Evolutionary conservation across 148 eudicot species (phyloP).

Genomic region (Camellia lanceoleosa): DNA sequence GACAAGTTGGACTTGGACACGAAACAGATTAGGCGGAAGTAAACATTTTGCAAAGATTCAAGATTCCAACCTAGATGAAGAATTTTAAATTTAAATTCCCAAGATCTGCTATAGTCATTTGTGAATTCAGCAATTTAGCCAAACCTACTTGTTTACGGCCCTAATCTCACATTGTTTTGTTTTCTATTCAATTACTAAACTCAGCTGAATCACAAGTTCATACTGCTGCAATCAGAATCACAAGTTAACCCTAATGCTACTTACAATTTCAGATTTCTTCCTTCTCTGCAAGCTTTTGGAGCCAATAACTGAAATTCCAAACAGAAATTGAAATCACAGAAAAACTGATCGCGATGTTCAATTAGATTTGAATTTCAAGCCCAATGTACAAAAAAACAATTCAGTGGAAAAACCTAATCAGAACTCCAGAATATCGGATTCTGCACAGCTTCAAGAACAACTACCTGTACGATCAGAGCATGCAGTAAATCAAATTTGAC

Average conservation of each 20-base stretch:
- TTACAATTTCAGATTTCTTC: neutral
- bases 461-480: neutral
- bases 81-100: neutral
- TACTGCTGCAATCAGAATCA: neutral
- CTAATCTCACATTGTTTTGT: neutral
- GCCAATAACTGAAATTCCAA: neutral
- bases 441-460: neutral
- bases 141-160: neutral
- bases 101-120: too few species aligned
- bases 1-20: neutral
- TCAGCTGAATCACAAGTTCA: neutral
- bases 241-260: neutral
- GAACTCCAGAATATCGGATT: neutral
- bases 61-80: neutral
- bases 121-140: neutral
- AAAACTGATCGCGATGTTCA: neutral
- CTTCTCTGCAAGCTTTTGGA: neutral
- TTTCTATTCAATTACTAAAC: neutral
- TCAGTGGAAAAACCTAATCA: neutral
- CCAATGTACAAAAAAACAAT: neutral
- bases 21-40: neutral
- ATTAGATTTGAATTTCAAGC: neutral
- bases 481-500: neutral
- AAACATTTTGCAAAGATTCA: neutral
- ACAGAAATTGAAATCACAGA: neutral